These are phyloP conservation scores for Colletotrichum sp. DNA, from an alignment of 2,329 filamentous ascomycete species.

Conservation along the genomic window DNA sequence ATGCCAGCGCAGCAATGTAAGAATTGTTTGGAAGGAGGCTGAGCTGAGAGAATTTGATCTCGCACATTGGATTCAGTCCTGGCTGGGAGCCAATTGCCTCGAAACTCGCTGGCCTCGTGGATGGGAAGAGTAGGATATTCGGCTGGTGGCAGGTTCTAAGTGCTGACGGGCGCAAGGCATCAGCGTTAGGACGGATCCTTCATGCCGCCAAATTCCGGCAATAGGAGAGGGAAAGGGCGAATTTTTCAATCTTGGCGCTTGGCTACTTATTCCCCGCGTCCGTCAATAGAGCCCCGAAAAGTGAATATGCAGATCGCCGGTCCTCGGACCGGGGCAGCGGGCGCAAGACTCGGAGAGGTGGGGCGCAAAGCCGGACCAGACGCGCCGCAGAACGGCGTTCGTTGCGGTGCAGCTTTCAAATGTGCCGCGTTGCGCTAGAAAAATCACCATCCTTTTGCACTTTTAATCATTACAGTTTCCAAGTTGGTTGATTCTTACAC, in stretches of 20 bases:
- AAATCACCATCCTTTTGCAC: background rate
- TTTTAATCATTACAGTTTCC: background rate
- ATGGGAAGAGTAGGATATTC: background rate
- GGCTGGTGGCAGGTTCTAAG: background rate
- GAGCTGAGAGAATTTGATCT: background rate
- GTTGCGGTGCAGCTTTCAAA: background rate
- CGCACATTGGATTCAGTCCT: background rate
- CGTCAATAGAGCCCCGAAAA: background rate
- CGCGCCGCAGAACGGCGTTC: background rate
- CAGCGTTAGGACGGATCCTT: background rate
- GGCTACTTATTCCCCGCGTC: background rate
- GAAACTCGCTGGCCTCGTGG: background rate
- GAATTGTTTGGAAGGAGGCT: background rate
- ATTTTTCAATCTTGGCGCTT: background rate
- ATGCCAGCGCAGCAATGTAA: background rate
- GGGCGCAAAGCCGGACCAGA: background rate
- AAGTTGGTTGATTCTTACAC: background rate
- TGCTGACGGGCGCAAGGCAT: background rate
- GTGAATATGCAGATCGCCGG: background rate
- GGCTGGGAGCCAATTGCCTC: background rate
- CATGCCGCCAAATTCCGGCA: background rate
- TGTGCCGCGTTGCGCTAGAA: background rate
- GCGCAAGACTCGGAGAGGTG: background rate
- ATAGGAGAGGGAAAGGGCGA: background rate
- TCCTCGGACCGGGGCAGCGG: background rate